Evolutionary conservation across 768 basidiomycete species (phyloP).

Genomic region (Multifurca ochricompacta): DNA sequence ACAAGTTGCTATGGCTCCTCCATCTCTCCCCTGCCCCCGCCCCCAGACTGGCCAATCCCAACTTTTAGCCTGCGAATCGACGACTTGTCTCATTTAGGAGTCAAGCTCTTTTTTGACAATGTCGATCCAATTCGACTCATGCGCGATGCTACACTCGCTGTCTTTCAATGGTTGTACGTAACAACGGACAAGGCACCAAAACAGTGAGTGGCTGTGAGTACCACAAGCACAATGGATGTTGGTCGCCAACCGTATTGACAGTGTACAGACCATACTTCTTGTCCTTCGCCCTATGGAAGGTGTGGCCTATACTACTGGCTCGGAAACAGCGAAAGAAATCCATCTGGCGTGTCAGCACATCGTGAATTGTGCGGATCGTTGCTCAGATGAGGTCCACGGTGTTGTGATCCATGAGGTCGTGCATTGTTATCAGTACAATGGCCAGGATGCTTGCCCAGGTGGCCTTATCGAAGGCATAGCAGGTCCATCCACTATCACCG

Average conservation of each 20-base stretch:
- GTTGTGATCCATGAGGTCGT: constrained; percentile 72
- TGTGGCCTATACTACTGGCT: constrained; percentile 60
- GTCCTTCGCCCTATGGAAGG: constrained; percentile 61
- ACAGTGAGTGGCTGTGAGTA: constrained; percentile 4
- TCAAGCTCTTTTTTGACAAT: constrained; percentile 42
- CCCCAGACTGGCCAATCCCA: constrained; percentile 41
- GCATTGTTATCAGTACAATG: constrained; percentile 72
- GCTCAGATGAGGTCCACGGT: constrained; percentile 54
- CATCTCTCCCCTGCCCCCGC: constrained; percentile 16
- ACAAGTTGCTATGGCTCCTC: background rate
- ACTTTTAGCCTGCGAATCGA: constrained; percentile 45
- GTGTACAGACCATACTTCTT: constrained; percentile 39
- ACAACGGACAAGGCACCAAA: constrained; percentile 18
- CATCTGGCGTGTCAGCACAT: constrained; percentile 66
- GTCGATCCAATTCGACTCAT: constrained; percentile 37
- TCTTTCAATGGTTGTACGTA: constrained; percentile 16
- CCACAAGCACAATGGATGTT: background rate
- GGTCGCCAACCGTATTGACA: background rate
- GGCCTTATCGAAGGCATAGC: constrained; percentile 78
- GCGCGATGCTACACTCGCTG: constrained; percentile 25
- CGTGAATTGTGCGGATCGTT: constrained; percentile 35
- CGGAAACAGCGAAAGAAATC: constrained; percentile 56
- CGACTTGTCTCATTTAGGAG: constrained; percentile 48
- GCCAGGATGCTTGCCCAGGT: constrained; percentile 48
- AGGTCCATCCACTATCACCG: constrained; percentile 35